A percentile compares a stretch with the other conserved stretches of the same genome.
These are phyloP conservation scores for Lasiosphaeria ovina DNA, from an alignment of 495 filamentous ascomycete genomes.

Conservation along the genomic window DNA sequence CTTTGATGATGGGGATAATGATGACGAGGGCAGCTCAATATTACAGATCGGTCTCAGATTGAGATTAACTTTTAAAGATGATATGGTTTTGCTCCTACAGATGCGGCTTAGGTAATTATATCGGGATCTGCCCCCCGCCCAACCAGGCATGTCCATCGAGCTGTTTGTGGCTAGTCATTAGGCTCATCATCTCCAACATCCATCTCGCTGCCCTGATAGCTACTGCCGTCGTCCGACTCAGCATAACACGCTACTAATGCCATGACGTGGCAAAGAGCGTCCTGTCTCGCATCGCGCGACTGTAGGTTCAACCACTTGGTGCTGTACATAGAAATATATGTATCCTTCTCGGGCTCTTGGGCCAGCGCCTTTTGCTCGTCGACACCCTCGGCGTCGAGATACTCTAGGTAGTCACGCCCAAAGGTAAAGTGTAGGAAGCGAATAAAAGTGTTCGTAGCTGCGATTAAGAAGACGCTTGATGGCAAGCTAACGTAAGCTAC, in stretches of 20 bases:
- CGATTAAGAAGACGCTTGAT: conserved; percentile 5
- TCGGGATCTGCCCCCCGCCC: too few species aligned
- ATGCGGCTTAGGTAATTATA: too few species aligned
- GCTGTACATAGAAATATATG: conserved; percentile 12
- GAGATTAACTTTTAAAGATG: too few species aligned
- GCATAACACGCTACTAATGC: background rate
- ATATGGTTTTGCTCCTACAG: too few species aligned
- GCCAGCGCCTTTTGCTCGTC: conserved; percentile 6
- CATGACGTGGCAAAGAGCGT: conserved; percentile 5
- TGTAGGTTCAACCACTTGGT: conserved; percentile 9
- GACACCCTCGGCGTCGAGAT: conserved; percentile 4
- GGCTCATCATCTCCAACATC: background rate
- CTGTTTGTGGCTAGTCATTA: too few species aligned
- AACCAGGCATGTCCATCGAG: too few species aligned
- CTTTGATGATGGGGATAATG: too few species aligned
- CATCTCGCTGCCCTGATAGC: background rate
- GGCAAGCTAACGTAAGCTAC: background rate
- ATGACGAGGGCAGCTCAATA: too few species aligned
- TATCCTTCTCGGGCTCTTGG: conserved; percentile 8
- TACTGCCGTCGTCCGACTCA: background rate
- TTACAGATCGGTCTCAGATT: too few species aligned
- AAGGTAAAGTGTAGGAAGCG: conserved; percentile 7
- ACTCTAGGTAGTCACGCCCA: conserved; percentile 6
- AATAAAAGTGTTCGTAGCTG: conserved; percentile 3
- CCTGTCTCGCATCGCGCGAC: background rate